phyloP scores from a whole-genome alignment of 257 asterid genomes.

The Rhazya stricta region DNA sequence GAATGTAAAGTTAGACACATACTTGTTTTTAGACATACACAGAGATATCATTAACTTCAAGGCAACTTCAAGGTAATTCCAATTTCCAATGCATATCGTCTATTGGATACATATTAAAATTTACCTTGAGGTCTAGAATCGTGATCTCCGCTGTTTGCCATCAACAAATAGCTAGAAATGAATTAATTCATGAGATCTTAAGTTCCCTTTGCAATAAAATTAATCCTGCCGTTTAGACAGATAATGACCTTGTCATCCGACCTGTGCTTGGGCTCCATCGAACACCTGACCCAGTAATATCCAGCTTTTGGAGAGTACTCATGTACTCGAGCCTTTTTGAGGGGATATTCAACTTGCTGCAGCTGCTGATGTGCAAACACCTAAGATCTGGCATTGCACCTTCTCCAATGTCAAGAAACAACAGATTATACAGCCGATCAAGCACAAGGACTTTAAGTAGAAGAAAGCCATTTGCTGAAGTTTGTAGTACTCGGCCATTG shows the following conservation, averaged over 20 bases:
- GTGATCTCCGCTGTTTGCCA: neutral
- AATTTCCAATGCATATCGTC: neutral
- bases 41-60: too few relatives aligned
- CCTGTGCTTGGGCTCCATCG: neutral
- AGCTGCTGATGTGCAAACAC: neutral
- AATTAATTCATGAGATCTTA: neutral
- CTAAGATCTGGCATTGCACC: conserved; percentile 9
- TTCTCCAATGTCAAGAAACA: neutral
- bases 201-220: neutral
- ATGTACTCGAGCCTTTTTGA: neutral
- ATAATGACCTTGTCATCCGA: neutral
- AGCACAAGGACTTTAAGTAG: conserved; percentile 6
- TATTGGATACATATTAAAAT: neutral
- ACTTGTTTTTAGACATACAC: neutral
- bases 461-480: conserved; percentile 1
- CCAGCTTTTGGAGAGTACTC: conserved; percentile 1
- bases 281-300: neutral
- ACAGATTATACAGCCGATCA: conserved; percentile 1
- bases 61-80: too few relatives aligned
- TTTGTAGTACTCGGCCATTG: neutral
- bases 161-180: neutral
- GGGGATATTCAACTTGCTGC: neutral
- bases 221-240: neutral
- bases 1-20: neutral
- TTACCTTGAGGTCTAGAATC: neutral